Evolutionary conservation across 1,284 basidiomycete genomes (phyloP).

Genomic region (Cryptococcus sp.): DNA sequence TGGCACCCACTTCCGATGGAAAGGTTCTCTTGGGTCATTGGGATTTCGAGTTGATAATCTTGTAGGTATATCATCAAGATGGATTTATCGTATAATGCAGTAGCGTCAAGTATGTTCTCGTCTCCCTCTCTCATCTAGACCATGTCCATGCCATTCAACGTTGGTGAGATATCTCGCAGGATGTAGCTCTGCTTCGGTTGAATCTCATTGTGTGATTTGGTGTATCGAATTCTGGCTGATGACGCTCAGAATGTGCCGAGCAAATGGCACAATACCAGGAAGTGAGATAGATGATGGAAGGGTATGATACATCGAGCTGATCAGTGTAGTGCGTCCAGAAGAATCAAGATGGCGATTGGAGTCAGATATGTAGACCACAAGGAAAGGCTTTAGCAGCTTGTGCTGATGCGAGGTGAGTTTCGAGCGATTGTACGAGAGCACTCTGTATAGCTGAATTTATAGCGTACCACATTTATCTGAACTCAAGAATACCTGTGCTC

Average conservation of each 20-base stretch:
- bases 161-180: too few relatives aligned
- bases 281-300: constrained; percentile 11
- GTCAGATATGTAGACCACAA: constrained; percentile 33
- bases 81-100: constrained; percentile 45
- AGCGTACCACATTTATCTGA: constrained; percentile 42
- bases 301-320: neutral
- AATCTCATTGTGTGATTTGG: too few relatives aligned
- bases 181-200: too few relatives aligned
- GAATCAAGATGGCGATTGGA: constrained; percentile 42
- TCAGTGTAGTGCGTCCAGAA: constrained; percentile 33
- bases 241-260: constrained; percentile 35
- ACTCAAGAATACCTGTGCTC: constrained; percentile 35
- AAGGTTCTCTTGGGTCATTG: too few relatives aligned
- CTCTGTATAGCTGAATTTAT: neutral
- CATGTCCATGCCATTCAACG: too few relatives aligned
- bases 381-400: constrained; percentile 36
- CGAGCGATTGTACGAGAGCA: neutral
- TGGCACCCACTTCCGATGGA: too few relatives aligned
- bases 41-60: too few relatives aligned
- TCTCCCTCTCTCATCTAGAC: too few relatives aligned
- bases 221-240: neutral
- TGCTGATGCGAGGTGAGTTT: constrained; percentile 38
- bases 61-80: constrained; percentile 14
- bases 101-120: constrained; percentile 40
- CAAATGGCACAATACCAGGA: constrained; percentile 46